Base-by-base conservation (phyloP, 148 eudicot species). In the Vaccinium myrtillus region DNA sequence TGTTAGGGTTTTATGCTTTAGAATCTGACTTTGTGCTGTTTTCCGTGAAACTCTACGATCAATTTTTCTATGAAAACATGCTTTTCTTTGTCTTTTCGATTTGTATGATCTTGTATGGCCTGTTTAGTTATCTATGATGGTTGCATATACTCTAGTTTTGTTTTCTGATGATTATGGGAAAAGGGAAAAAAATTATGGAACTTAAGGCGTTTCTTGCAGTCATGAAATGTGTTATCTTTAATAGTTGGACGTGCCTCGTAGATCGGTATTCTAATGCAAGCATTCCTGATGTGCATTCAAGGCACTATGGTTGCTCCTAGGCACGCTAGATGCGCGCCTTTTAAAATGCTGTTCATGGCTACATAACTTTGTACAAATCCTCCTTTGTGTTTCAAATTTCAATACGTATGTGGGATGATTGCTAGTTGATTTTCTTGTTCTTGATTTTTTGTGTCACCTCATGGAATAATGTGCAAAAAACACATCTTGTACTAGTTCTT, bases 161-260 rank as follows among this genome's bases (percentile, higher is more conserved):
- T 19, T 79, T 36, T 25, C 27, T 79, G n/a, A 18, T 79, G 39
- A 25, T 69, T 27, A 69, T 9, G 27, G 15, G 36, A 4, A 65
- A 11, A 27, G 74, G 74, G 27, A 69, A 12, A 69, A 3, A 3
- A 13, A 13, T 25, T 76, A 69, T 5, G 71, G 2, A 23, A 25
- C 16, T n/a, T 61, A 16, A 27, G 54, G 27, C 36, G n/a, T n/a
- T 76, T 49, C 1, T 49, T 49, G 65, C 56, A 25, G 27, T 77
- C 56, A 48, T 58, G 48, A 67, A 21, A 77, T 77, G 30, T 78
- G 30, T 48, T 50, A 8, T 77, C 15, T 48, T 65, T 65, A 36
- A 19, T 32, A 59, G 61, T 84, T 77, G 75, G 23, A 76, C 49
- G 39, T 59, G 75, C 75, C 36, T 61, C 51, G 59, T 30, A 27